Evolutionary conservation across 495 filamentous ascomycete genomes (phyloP), one percentile per base, ranked within the genome.

Genomic region (Tuber magnatum): DNA sequence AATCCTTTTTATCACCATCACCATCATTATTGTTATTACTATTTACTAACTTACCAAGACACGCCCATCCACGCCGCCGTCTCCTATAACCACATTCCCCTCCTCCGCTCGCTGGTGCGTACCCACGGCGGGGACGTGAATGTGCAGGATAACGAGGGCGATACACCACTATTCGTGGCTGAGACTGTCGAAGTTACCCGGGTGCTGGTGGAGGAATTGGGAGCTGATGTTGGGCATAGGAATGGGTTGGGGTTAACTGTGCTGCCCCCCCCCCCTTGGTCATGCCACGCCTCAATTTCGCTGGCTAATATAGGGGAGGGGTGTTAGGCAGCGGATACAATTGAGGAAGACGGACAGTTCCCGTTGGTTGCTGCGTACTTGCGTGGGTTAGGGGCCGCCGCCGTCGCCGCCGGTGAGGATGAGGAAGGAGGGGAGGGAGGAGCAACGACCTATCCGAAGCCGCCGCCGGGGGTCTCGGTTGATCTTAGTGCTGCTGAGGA

Each of bases 31-130:
- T 40, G 7, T 46, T 20, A 46, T 20, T 3, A 3, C 20, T 18
- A 20, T 73, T 80, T 97, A 76, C 70, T 56, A 76, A 76, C 79
- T 38, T 18, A 10, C 7, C 71, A 73, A 75, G 80, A 99, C 85
- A 96, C 94, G 24, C 88, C 97, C 35, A 85, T 98, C 35, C 95
- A 99, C 83, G 96, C 95, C 38, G 92, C 94, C 10, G 89, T 91
- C 43, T 97, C 94, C 76, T 99, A 99, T 86, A 91, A 90, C 81
- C 93, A 97, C 78, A 84, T 91, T 44, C 88, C 91, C 72, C 90
- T 98, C 40, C 89, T 97, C 12, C 91, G 91, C 68, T 84, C 89
- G 1, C 88, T 99, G 2, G 87, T 96, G n/a, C 85, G 87, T 44
- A 92, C 92, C 22, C 94, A 92, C 84, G 84, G 90, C 38, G 93